These are phyloP conservation scores for Lentinula guzmanii DNA, from an alignment of 768 basidiomycete species.

Conservation along the genomic window DNA sequence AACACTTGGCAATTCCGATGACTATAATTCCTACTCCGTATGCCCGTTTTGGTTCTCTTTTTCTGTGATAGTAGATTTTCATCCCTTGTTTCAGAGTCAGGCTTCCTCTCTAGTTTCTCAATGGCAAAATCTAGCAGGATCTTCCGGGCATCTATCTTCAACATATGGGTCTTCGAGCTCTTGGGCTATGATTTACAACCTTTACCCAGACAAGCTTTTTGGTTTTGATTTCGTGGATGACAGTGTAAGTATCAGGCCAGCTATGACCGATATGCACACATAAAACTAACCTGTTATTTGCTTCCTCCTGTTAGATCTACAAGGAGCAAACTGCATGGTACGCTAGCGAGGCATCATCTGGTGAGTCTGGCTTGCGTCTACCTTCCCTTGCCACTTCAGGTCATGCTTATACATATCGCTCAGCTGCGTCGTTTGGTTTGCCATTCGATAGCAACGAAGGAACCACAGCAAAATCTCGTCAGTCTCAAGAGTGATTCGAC, in stretches of 20 bases:
- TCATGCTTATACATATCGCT: not conserved
- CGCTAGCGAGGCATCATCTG: not conserved
- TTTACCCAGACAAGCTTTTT: constrained; percentile 39
- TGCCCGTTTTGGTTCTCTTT: not conserved
- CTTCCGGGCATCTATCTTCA: constrained; percentile 4
- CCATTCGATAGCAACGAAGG: constrained; percentile 2
- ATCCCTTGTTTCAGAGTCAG: not conserved
- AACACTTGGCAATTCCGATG: not conserved
- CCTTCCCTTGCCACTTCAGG: not conserved
- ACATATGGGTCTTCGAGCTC: constrained; percentile 4
- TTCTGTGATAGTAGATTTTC: not conserved
- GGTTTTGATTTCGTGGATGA: constrained; percentile 11
- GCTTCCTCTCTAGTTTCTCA: not conserved
- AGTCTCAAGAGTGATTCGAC: not conserved
- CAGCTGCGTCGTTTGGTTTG: constrained; percentile 5
- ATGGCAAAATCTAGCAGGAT: constrained; percentile 6
- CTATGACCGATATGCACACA: too few species aligned
- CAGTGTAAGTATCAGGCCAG: not conserved
- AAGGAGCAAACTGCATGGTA: constrained; percentile 1
- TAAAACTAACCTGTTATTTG: not conserved
- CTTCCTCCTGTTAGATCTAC: not conserved
- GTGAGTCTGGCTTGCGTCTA: not conserved
- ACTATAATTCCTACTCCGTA: not conserved
- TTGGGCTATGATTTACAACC: constrained; percentile 38
- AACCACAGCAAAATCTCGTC: constrained; percentile 4